A percentile compares a stretch with the other conserved stretches of the same genome.
Conservation (phyloP, 805 yeast genomes). For the Pichia scutulata region DNA sequence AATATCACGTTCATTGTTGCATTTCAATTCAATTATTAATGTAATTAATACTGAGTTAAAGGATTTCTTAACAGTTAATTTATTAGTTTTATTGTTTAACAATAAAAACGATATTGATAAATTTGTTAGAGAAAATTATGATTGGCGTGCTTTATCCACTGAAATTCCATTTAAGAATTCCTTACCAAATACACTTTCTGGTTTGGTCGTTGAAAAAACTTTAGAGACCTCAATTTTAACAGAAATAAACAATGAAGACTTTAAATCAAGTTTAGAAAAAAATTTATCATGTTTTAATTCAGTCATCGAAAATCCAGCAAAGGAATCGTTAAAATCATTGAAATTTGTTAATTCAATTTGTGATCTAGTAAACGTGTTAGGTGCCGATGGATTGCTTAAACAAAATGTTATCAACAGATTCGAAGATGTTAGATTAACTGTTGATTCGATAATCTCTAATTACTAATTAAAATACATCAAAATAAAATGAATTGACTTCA, state of each 20-base stretch:
- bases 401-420: background rate
- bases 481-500: no score
- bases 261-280: background rate
- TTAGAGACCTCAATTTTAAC: slow-evolving; percentile 17
- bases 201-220: slow-evolving; percentile 48
- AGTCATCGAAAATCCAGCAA: background rate
- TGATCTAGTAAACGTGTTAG: background rate
- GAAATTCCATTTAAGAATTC: slow-evolving; percentile 54
- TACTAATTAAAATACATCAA: no score
- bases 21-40: slow-evolving; percentile 58
- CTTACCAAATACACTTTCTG: slow-evolving; percentile 56
- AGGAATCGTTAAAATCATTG: background rate
- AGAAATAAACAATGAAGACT: background rate
- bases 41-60: slow-evolving; percentile 42
- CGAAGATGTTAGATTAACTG: background rate
- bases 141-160: slow-evolving; percentile 53
- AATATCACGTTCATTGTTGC: slow-evolving; percentile 55
- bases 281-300: background rate
- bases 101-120: slow-evolving; percentile 52
- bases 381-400: background rate
- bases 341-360: background rate
- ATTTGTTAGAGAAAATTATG: slow-evolving; percentile 31
- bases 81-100: slow-evolving; percentile 40
- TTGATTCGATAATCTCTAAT: background rate
- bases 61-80: slow-evolving; percentile 46